Evolutionary conservation across 2,329 filamentous ascomycete species (phyloP).

Genomic region (Xenoacremonium recifei): DNA sequence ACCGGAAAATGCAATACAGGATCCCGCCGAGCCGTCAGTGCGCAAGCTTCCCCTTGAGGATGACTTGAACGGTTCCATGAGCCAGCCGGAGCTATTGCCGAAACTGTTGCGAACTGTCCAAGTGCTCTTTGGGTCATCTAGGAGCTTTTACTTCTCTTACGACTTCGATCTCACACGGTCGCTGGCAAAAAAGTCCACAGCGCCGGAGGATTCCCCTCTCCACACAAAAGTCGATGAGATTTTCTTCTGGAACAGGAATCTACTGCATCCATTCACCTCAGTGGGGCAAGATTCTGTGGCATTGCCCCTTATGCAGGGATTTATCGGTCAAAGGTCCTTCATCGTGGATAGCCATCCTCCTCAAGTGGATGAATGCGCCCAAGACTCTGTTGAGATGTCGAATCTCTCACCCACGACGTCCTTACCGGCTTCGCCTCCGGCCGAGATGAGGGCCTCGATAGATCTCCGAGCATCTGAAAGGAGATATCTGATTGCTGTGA

Average conservation of each 20-base stretch:
- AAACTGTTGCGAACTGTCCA: conserved; percentile 82
- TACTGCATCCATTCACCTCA: conserved; percentile 72
- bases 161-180: conserved; percentile 86
- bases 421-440: conserved; percentile 21
- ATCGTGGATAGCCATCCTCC: conserved; percentile 63
- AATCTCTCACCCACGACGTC: conserved; percentile 34
- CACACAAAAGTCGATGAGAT: conserved; percentile 70
- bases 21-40: conserved; percentile 13
- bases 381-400: conserved; percentile 47
- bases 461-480: conserved; percentile 49
- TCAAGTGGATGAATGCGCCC: conserved; percentile 46
- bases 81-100: conserved; percentile 61
- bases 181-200: conserved; percentile 34
- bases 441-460: conserved; percentile 29
- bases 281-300: conserved; percentile 69
- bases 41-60: conserved; percentile 41
- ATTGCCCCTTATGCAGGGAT: conserved; percentile 88
- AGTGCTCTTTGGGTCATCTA: conserved; percentile 76
- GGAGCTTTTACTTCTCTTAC: conserved; percentile 94
- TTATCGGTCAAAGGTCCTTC: conserved; percentile 84
- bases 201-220: conserved; percentile 48
- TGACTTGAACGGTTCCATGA: conserved; percentile 22
- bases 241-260: conserved; percentile 89
- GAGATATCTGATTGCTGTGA: conserved; percentile 77
- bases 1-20: conserved; percentile 13